phyloP scores from a whole-genome alignment of 1,139 yeast species.

The Suhomyces atakaporum region DNA sequence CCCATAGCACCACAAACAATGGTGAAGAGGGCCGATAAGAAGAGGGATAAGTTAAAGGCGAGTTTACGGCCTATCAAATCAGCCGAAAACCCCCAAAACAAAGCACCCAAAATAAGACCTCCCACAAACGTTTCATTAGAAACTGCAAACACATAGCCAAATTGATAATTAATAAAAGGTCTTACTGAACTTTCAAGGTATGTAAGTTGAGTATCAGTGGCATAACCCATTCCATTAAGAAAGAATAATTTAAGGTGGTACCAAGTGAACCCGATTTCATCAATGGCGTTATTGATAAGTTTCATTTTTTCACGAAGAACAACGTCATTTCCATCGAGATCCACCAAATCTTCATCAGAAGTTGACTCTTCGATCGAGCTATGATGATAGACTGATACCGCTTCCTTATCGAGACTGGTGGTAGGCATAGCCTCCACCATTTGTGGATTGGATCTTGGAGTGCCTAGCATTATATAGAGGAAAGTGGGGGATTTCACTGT shows the following conservation, averaged over 20 bases:
- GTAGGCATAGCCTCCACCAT: no score
- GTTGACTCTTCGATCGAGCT: conserved; percentile 9
- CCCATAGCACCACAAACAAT: conserved; percentile 34
- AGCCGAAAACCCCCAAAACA: conserved; percentile 30
- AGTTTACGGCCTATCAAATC: conserved; percentile 30
- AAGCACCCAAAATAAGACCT: conserved; percentile 59
- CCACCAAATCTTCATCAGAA: conserved; percentile 20
- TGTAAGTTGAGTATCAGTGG: conserved; percentile 60
- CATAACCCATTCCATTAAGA: conserved; percentile 63
- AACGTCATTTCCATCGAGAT: conserved; percentile 26
- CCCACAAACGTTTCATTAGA: conserved; percentile 26
- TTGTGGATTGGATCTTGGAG: no score
- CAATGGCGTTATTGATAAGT: conserved; percentile 48
- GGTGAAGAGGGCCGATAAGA: conserved; percentile 26
- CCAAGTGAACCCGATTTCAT: conserved; percentile 55
- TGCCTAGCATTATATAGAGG: no score
- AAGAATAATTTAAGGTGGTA: conserved; percentile 43
- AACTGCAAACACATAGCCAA: conserved; percentile 36
- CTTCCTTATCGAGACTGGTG: conserved; percentile 6
- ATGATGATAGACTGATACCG: conserved; percentile 7
- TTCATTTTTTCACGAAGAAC: conserved; percentile 39
- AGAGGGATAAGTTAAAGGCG: conserved; percentile 39
- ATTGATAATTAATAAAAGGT: conserved; percentile 44
- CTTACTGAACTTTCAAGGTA: conserved; percentile 42
- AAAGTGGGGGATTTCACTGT: no score